Percentiles rank a stretch among this genome's conserved stretches.
Conservation (phyloP, 139 green algal species). For the Chlorella sp. region DNA sequence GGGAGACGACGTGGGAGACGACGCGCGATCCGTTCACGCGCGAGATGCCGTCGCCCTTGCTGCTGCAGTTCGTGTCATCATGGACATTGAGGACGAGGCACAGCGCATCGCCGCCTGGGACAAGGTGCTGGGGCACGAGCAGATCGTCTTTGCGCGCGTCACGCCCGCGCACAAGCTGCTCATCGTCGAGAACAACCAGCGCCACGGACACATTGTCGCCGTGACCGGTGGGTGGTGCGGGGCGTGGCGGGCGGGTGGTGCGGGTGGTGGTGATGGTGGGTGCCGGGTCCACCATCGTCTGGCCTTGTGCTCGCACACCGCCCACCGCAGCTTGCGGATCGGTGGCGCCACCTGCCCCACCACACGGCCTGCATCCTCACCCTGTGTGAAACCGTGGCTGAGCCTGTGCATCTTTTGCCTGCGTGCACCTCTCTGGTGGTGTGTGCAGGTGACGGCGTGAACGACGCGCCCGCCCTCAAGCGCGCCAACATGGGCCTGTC, state of each 20-base stretch:
- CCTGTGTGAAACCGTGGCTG: conserved; percentile 63
- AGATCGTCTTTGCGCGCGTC: conserved; percentile 63
- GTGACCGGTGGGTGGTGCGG: not conserved
- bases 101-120: conserved; percentile 61
- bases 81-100: conserved; percentile 44
- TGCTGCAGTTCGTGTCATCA: conserved; percentile 28
- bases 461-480: conserved; percentile 66
- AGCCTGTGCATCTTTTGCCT: not conserved
- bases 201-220: not conserved
- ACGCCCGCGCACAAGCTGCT: conserved; percentile 65
- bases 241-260: too few species aligned
- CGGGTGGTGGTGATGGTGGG: not conserved
- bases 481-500: conserved; percentile 58
- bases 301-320: not conserved
- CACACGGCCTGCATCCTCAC: conserved; percentile 74
- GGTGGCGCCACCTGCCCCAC: conserved; percentile 82
- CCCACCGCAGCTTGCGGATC: not conserved
- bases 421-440: not conserved
- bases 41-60: not conserved
- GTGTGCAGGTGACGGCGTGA: conserved; percentile 57
- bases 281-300: not conserved
- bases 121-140: conserved; percentile 52
- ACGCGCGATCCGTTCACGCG: not conserved
- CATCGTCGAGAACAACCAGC: conserved; percentile 50
- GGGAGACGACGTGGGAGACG: not conserved